phyloP scores from a whole-genome alignment of 2,329 filamentous ascomycete species.

The Ceratocystis colombiana region DNA sequence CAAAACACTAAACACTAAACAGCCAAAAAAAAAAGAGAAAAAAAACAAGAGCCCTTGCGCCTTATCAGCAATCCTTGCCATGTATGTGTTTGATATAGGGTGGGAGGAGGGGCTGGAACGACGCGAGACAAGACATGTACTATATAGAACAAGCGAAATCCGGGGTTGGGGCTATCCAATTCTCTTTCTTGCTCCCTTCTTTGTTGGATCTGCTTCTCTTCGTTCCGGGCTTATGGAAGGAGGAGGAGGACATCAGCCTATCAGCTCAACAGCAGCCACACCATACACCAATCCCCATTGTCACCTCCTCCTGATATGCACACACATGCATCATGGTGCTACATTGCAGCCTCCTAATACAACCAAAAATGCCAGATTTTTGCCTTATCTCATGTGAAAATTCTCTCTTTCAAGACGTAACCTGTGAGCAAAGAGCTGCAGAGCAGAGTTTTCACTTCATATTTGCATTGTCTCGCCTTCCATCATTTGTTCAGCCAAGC shows the following conservation, averaged over 20 bases:
- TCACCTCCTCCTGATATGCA: not conserved
- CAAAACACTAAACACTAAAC: not conserved
- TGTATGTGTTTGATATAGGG: not conserved
- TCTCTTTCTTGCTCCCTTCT: not conserved
- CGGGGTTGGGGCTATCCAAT: not conserved
- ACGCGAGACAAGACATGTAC: not conserved
- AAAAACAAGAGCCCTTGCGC: not conserved
- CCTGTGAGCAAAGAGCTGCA: not conserved
- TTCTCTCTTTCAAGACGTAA: not conserved
- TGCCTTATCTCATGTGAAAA: conserved; percentile 12
- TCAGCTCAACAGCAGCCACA: not conserved
- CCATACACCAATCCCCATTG: not conserved
- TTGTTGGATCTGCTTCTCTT: not conserved
- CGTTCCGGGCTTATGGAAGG: not conserved
- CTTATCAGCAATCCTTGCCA: not conserved
- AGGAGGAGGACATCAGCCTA: not conserved
- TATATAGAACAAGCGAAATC: not conserved
- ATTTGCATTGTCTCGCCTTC: not conserved
- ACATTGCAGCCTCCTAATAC: not conserved
- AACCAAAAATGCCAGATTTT: not conserved
- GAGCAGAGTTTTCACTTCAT: conserved; percentile 10
- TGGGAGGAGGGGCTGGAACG: not conserved
- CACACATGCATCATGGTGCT: not conserved
- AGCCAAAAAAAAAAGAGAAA: not conserved
- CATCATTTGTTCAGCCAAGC: not conserved